Conservation (phyloP, 75 land plant genomes). For the Pinus taeda region DNA sequence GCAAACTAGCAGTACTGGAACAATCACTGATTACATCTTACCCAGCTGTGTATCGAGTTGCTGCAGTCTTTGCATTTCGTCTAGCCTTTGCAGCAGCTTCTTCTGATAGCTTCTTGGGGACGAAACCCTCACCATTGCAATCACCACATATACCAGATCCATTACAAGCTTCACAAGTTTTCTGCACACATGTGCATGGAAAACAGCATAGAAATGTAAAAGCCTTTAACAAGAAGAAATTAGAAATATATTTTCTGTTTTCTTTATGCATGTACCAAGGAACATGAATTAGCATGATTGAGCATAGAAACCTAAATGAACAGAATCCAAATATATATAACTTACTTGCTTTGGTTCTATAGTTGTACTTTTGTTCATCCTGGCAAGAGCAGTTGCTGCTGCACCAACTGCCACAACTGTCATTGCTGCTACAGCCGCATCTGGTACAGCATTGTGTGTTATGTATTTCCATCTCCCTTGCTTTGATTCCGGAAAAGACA, state of each 20-base stretch:
- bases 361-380: conserved; percentile 22
- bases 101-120: conserved; percentile 60
- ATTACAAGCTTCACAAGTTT: conserved; percentile 71
- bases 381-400: conserved; percentile 37
- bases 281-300: background rate
- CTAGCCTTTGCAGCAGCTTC: conserved; percentile 77
- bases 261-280: background rate
- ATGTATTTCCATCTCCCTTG: background rate
- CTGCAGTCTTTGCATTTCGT: conserved; percentile 65
- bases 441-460: conserved; percentile 26
- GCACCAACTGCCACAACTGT: conserved; percentile 52
- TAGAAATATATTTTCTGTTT: background rate
- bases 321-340: background rate
- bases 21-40: conserved; percentile 17
- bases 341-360: conserved; percentile 34
- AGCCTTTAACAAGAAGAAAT: background rate
- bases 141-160: conserved; percentile 87
- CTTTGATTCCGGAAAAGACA: background rate
- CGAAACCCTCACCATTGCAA: conserved; percentile 92
- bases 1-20: background rate
- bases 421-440: conserved; percentile 49
- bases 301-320: background rate
- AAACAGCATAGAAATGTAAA: background rate
- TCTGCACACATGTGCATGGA: conserved; percentile 10
- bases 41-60: conserved; percentile 94